Conservation (phyloP, 2,329 filamentous ascomycete genomes). For the Aspergillus alliaceus region DNA sequence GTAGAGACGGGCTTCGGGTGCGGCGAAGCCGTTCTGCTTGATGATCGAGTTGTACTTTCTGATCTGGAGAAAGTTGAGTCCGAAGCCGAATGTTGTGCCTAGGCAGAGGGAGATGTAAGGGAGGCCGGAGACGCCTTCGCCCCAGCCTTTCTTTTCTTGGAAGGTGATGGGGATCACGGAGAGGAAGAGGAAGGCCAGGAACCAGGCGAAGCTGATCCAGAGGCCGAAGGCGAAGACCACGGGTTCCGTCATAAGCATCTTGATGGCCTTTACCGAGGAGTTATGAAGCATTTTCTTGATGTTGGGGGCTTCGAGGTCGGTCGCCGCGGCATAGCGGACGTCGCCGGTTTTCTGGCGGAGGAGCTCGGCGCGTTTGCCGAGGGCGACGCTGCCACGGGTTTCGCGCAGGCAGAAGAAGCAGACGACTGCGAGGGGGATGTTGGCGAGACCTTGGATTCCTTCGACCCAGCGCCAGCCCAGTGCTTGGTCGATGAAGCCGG, state of each 20-base stretch:
- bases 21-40: slow-evolving; percentile 30
- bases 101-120: slow-evolving; percentile 54
- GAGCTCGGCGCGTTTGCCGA: slow-evolving; percentile 51
- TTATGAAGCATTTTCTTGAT: slow-evolving; percentile 42
- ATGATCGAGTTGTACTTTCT: slow-evolving; percentile 49
- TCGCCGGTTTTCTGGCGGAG: slow-evolving; percentile 51
- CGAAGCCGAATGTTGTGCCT: slow-evolving; percentile 51
- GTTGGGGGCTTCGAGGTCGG: slow-evolving; percentile 53
- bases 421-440: slow-evolving; percentile 49
- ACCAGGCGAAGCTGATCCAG: slow-evolving; percentile 56
- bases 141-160: slow-evolving; percentile 54
- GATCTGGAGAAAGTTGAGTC: slow-evolving; percentile 52
- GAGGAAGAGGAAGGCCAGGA: slow-evolving; percentile 56
- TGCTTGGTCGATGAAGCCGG: slow-evolving; percentile 54
- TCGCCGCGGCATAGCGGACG: slow-evolving; percentile 51
- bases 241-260: slow-evolving; percentile 52
- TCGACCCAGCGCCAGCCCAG: slow-evolving; percentile 57
- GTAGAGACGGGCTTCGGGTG: slow-evolving; percentile 50
- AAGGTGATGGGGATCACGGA: slow-evolving; percentile 54
- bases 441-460: slow-evolving; percentile 54
- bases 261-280: slow-evolving; percentile 54
- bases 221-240: slow-evolving; percentile 53
- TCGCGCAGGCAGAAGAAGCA: slow-evolving; percentile 48
- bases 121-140: slow-evolving; percentile 50
- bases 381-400: slow-evolving; percentile 49